phyloP scores from a whole-genome alignment of 2,329 filamentous ascomycete genomes.

The Grosmannia penicillata region DNA sequence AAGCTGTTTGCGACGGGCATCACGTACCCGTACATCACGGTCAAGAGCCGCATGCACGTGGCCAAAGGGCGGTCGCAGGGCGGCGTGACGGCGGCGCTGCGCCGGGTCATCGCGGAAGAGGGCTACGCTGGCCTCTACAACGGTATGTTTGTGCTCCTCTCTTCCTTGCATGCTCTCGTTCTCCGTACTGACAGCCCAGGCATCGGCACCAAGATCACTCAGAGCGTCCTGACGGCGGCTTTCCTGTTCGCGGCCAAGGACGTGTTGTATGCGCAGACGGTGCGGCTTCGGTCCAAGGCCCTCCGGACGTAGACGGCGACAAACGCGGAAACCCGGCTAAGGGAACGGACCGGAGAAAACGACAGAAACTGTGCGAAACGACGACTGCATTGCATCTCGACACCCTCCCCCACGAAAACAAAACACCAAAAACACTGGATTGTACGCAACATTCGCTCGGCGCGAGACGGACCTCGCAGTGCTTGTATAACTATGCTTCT shows the following conservation, averaged over 20 bases:
- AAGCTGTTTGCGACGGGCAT: constrained; percentile 89
- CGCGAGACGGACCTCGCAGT: too few relatives aligned
- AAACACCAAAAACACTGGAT: too few relatives aligned
- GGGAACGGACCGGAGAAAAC: too few relatives aligned
- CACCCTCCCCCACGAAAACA: too few relatives aligned
- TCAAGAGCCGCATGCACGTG: constrained; percentile 97
- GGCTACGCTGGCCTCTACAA: constrained; percentile 89
- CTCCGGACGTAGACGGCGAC: not conserved
- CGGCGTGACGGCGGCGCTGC: constrained; percentile 63
- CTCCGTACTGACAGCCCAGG: constrained; percentile 32
- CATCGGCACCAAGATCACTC: constrained; percentile 89
- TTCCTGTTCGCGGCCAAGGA: constrained; percentile 98
- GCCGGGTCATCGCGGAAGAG: constrained; percentile 70
- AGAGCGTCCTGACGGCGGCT: constrained; percentile 91
- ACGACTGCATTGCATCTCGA: too few relatives aligned
- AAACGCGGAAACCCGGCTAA: too few relatives aligned
- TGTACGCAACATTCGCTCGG: too few relatives aligned
- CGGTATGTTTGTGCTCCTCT: constrained; percentile 36
- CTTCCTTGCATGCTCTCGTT: not conserved
- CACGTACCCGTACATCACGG: constrained; percentile 96
- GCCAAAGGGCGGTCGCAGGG: constrained; percentile 46
- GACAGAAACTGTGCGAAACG: too few relatives aligned
- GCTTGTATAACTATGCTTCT: too few relatives aligned
- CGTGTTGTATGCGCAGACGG: constrained; percentile 72
- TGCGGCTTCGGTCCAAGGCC: constrained; percentile 43